These are phyloP conservation scores for Cercophora sp. DNA, from an alignment of 495 filamentous ascomycete genomes.

Conservation along the genomic window DNA sequence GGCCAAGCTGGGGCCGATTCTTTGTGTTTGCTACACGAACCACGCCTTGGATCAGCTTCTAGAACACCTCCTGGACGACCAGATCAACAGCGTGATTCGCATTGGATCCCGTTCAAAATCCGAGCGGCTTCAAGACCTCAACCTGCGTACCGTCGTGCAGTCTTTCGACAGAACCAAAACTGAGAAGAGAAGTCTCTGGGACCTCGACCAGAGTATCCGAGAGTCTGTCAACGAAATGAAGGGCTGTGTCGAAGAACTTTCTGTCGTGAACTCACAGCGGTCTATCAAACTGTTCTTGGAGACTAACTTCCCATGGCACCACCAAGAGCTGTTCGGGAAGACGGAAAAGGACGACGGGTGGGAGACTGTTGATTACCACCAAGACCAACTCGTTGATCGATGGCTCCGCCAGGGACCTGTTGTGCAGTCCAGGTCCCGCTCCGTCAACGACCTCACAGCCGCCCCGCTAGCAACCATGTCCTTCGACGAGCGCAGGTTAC, in stretches of 20 bases:
- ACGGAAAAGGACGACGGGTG: conserved; percentile 25
- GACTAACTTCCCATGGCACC: conserved; percentile 1
- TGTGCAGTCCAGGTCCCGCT: neutral
- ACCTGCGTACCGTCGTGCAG: conserved; percentile 40
- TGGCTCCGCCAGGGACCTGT: conserved; percentile 20
- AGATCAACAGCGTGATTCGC: conserved; percentile 60
- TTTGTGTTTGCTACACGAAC: conserved; percentile 37
- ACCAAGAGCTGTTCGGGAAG: conserved; percentile 27
- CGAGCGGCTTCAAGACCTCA: conserved; percentile 45
- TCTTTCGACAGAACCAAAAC: conserved; percentile 25
- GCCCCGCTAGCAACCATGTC: conserved; percentile 16
- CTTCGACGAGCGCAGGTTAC: conserved; percentile 24
- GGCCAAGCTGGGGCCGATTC: conserved; percentile 56
- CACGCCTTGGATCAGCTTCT: conserved; percentile 72
- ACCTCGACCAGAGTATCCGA: neutral
- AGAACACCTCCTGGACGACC: conserved; percentile 55
- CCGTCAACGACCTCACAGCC: neutral
- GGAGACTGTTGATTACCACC: conserved; percentile 13
- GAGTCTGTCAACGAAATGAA: neutral
- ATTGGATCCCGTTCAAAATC: conserved; percentile 66
- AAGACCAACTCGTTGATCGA: conserved; percentile 12
- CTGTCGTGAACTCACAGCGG: neutral
- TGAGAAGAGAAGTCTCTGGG: conserved; percentile 18
- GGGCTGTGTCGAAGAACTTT: neutral
- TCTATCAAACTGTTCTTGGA: neutral